A percentile compares a stretch with the other conserved stretches of the same genome.
These are phyloP conservation scores for Trichoderma endophyticum DNA, from an alignment of 2,329 filamentous ascomycete species.

Conservation along the genomic window DNA sequence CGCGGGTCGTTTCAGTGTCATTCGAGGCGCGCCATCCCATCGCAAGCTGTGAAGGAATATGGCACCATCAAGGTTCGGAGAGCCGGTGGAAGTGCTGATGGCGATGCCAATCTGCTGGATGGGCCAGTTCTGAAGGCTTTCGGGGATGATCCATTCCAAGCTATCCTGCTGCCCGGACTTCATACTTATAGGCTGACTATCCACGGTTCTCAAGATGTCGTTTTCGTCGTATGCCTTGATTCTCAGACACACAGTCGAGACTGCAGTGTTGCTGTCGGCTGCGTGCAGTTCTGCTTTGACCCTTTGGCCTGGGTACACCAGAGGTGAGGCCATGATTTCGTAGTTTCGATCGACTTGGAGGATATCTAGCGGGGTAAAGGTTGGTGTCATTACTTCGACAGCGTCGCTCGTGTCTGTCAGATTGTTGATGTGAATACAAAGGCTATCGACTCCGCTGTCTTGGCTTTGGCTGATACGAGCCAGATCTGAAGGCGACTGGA, in stretches of 20 bases:
- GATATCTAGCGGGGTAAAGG: conserved; percentile 22
- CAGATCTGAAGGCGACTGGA: neutral
- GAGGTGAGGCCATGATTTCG: conserved; percentile 18
- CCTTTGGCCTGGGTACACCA: conserved; percentile 17
- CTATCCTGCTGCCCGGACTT: neutral
- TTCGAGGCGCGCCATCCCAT: conserved; percentile 16
- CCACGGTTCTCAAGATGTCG: neutral
- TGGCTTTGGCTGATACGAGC: neutral
- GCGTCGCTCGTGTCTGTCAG: neutral
- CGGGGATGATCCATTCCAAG: neutral
- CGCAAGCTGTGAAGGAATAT: conserved; percentile 15
- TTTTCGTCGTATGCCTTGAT: neutral
- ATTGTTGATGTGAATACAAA: neutral
- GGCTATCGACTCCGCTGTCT: neutral
- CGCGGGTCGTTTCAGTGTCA: conserved; percentile 11
- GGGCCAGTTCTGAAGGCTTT: neutral
- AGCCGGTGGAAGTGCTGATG: neutral
- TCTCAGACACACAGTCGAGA: neutral
- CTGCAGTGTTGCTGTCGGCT: neutral
- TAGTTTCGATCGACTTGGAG: conserved; percentile 27
- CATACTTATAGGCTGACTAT: neutral
- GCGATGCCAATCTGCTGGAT: neutral
- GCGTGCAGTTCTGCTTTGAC: neutral
- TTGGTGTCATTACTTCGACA: neutral
- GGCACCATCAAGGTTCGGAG: neutral